Conservation (phyloP, 2,329 filamentous ascomycete species). For the Fusarium denticulatum region DNA sequence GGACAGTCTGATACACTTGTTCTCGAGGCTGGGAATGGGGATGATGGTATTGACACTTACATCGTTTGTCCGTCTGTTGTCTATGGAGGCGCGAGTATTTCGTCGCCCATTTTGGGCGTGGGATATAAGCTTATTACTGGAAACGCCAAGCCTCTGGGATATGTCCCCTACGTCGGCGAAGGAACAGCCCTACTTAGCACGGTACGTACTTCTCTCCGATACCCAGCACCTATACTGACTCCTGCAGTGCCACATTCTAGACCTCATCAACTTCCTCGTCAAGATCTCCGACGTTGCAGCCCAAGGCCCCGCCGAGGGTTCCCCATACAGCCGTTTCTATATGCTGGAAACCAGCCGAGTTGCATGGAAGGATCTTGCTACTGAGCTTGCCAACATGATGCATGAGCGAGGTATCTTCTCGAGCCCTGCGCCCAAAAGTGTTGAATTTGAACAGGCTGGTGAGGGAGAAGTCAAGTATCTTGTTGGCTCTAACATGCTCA, state of each 20-base stretch:
- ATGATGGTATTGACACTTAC: background rate
- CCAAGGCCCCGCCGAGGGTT: background rate
- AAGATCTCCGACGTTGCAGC: background rate
- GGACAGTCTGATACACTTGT: background rate
- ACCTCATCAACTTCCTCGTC: background rate
- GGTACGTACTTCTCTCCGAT: background rate
- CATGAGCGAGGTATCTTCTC: background rate
- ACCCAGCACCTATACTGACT: background rate
- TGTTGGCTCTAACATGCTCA: slow-evolving; percentile 8
- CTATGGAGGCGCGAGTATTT: background rate
- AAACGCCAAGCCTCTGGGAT: background rate
- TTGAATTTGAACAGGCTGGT: slow-evolving; percentile 1
- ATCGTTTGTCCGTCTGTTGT: slow-evolving; percentile 4
- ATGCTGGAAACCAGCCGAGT: slow-evolving; percentile 3
- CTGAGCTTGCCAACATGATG: background rate
- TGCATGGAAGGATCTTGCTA: slow-evolving; percentile 4
- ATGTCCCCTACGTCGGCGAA: slow-evolving; percentile 2
- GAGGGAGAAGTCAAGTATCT: slow-evolving; percentile 12
- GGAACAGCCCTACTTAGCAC: slow-evolving; percentile 4
- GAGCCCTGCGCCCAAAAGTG: background rate
- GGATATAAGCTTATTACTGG: background rate
- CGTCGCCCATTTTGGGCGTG: background rate
- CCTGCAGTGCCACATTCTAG: background rate
- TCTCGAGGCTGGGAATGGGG: background rate
- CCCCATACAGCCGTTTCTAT: slow-evolving; percentile 11